Percentiles rank a stretch among this genome's conserved stretches.
phyloP scores from a whole-genome alignment of 495 filamentous ascomycete species.

The Poronia punctata region DNA sequence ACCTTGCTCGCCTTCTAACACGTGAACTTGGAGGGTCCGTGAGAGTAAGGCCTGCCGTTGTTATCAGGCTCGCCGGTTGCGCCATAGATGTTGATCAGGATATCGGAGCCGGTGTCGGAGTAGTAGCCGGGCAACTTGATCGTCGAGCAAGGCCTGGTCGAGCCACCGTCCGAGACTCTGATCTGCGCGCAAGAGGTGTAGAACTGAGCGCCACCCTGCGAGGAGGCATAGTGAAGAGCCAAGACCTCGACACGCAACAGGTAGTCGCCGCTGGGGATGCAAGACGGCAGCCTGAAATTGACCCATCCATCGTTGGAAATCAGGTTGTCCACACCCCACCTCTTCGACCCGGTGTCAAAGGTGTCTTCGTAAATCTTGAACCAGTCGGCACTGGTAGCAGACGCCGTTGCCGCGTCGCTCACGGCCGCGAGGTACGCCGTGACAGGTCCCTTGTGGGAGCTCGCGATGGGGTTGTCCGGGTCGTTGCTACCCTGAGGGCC shows the following conservation, averaged over 20 bases:
- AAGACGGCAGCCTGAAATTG: slow-evolving; percentile 39
- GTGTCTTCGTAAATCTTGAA: slow-evolving; percentile 42
- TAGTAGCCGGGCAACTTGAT: no score
- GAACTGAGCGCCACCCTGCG: slow-evolving; percentile 41
- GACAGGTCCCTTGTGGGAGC: slow-evolving; percentile 40
- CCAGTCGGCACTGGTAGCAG: slow-evolving; percentile 31
- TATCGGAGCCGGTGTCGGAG: no score
- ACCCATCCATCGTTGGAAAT: slow-evolving; percentile 38
- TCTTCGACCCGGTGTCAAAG: slow-evolving; percentile 32
- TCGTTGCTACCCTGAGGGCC: slow-evolving; percentile 37
- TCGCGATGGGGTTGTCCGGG: slow-evolving; percentile 44
- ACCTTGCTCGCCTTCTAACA: no score
- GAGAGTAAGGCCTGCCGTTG: no score
- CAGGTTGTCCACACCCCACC: slow-evolving; percentile 39
- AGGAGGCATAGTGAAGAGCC: slow-evolving; percentile 39
- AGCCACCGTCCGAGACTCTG: background rate
- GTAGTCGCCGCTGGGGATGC: slow-evolving; percentile 41
- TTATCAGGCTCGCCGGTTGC: no score
- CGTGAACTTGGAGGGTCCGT: no score
- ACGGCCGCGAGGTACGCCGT: slow-evolving; percentile 46
- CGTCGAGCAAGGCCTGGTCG: background rate
- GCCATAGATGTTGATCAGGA: no score
- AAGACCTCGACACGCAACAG: slow-evolving; percentile 48
- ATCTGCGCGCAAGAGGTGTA: slow-evolving; percentile 41
- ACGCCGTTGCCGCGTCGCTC: slow-evolving; percentile 34